phyloP scores from a whole-genome alignment of 192 early-diverging fungal genomes.

The Backusella tarrabulga region DNA sequence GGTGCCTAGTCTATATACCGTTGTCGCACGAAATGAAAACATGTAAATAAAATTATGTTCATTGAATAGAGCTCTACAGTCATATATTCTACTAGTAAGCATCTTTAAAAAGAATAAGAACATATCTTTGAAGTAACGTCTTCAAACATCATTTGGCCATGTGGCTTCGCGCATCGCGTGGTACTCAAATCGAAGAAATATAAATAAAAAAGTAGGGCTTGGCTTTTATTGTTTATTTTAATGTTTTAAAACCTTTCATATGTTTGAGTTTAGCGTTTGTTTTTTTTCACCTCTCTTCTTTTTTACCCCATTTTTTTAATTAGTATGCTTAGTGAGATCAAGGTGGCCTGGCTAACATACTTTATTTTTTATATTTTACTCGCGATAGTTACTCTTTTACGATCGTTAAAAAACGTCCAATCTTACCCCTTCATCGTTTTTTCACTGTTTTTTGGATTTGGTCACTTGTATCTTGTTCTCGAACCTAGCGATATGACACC shows the following conservation, averaged over 20 bases:
- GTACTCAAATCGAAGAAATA: not conserved
- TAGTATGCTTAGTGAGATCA: not conserved
- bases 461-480: not conserved
- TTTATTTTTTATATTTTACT: conserved; percentile 4
- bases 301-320: too few species aligned
- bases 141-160: not conserved
- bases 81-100: too few species aligned
- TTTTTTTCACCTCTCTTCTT: not conserved
- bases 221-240: not conserved
- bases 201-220: not conserved
- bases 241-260: not conserved
- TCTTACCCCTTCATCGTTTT: not conserved
- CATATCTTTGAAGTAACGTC: not conserved
- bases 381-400: not conserved
- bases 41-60: too few species aligned
- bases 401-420: not conserved
- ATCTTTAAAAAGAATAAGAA: not conserved
- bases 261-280: not conserved
- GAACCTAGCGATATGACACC: not conserved
- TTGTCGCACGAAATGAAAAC: too few species aligned
- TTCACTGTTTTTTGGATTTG: not conserved
- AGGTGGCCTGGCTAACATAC: not conserved
- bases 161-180: not conserved
- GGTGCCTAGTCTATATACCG: not conserved
- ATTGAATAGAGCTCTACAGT: too few species aligned